A percentile compares a stretch with the other conserved stretches of the same genome.
phyloP scores from a whole-genome alignment of 75 land plant species.

The Selaginella tamariscina region DNA sequence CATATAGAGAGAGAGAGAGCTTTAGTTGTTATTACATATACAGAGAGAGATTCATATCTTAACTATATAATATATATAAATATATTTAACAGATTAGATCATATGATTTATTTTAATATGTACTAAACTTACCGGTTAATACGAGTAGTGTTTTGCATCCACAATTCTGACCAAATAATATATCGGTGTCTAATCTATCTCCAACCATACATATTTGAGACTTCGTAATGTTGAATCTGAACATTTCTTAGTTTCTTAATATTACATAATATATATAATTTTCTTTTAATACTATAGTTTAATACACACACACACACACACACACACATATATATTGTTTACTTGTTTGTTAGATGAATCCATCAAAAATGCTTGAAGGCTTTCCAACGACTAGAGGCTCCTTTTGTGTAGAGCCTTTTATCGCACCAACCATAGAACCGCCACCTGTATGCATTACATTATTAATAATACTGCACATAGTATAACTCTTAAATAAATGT shows the following conservation, averaged over 20 bases:
- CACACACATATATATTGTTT: neutral
- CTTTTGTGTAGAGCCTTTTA: slow-evolving; percentile 62
- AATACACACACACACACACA: too few relatives aligned
- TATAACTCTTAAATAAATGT: neutral
- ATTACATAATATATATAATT: neutral
- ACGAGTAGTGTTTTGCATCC: slow-evolving; percentile 97
- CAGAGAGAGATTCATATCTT: too few relatives aligned
- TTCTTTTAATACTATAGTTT: too few relatives aligned
- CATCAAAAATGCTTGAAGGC: slow-evolving; percentile 95
- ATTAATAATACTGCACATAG: too few relatives aligned
- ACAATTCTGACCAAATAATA: slow-evolving; percentile 76
- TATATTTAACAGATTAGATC: too few relatives aligned
- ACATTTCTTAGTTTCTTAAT: neutral
- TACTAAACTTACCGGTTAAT: slow-evolving; percentile 70
- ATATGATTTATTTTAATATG: neutral
- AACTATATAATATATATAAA: too few relatives aligned
- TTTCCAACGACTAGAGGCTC: slow-evolving; percentile 95
- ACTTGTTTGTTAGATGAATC: slow-evolving; percentile 51
- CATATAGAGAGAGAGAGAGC: too few relatives aligned
- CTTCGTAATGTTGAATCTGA: slow-evolving; percentile 47
- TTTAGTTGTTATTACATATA: too few relatives aligned
- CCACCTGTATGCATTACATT: too few relatives aligned
- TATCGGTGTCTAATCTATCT: slow-evolving; percentile 92
- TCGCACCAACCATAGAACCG: slow-evolving; percentile 89
- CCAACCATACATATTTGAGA: slow-evolving; percentile 97